Base-by-base conservation (phyloP, 768 basidiomycete species). In the Lactarius tabidus region DNA sequence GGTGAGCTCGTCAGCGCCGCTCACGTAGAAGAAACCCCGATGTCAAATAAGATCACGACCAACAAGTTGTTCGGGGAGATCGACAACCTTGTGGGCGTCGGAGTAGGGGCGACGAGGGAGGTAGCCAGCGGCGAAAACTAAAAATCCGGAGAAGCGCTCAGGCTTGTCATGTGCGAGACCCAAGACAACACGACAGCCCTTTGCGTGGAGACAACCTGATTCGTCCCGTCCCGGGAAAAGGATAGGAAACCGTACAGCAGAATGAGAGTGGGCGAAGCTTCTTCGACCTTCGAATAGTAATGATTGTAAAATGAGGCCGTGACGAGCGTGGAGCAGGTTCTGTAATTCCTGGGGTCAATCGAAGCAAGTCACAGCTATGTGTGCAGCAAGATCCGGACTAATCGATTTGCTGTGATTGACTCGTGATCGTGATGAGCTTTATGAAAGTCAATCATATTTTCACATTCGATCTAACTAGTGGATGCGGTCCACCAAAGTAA, bases 231-330 rank as follows among this genome's bases (percentile, higher is more conserved):
- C 52, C 60, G 55, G 6, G 79, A 76, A 1, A 76, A 76, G 0
- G 78, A 77, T 1, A 80, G 81, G 57, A 33, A 79, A 82, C 81
- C 80, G 61, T 82, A 81, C 26, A 81, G 64, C 51, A 82, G 75
- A 12, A 82, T 64, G 33, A 33, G 33, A 33, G 33, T 8, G 33
- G 33, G 33, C 8, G 6, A 77, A 57, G 65, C 62, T 2, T 63
- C 68, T 31, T 69, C 62, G 1, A 74, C 70, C 26, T 64, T 60
- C 51, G n/a, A 72, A 43, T 74, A 75, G 59, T 79, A 79, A 70
- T 75, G 70, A 20, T 56, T 74, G 45, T 81, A 80, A 26, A 61
- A 4, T 72, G 45, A 79, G 62, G 3, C 74, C 74, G 29, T 78
- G 74, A 28, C 60, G 77, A n/a, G 68, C 71, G 2, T 73, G 70